Conservation (phyloP, 2,329 filamentous ascomycete genomes). For the Penicillium sp. region DNA sequence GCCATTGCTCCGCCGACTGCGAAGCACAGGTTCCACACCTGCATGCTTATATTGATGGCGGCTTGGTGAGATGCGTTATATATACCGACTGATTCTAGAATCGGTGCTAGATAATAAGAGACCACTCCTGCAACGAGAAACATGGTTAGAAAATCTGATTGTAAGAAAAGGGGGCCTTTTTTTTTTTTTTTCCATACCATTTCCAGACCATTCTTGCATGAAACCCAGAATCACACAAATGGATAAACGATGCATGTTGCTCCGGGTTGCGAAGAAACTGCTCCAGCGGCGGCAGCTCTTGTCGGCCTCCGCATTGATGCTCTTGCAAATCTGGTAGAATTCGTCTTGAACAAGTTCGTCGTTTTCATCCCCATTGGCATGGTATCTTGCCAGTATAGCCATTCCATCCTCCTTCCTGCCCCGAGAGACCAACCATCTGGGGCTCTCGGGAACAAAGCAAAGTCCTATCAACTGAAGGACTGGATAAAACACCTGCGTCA, state of each 20-base stretch:
- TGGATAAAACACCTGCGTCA: slow-evolving; percentile 50
- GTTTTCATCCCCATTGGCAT: slow-evolving; percentile 49
- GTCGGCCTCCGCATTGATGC: slow-evolving; percentile 18
- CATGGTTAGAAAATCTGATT: neutral
- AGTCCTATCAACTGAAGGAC: slow-evolving; percentile 49
- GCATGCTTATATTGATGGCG: slow-evolving; percentile 16
- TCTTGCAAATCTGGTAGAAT: slow-evolving; percentile 25
- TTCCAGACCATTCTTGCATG: slow-evolving; percentile 20
- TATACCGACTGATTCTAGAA: slow-evolving; percentile 20
- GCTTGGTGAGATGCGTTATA: slow-evolving; percentile 10
- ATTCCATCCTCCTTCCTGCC: slow-evolving; percentile 57
- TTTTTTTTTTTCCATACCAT: neutral
- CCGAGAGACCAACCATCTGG: slow-evolving; percentile 60
- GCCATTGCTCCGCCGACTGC: slow-evolving; percentile 5
- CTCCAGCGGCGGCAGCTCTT: slow-evolving; percentile 16
- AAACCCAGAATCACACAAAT: slow-evolving; percentile 24
- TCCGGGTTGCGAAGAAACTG: slow-evolving; percentile 15
- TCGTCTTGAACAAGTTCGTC: slow-evolving; percentile 23
- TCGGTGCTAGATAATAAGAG: slow-evolving; percentile 22
- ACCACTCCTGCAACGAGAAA: slow-evolving; percentile 13
- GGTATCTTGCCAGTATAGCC: slow-evolving; percentile 57
- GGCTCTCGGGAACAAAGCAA: slow-evolving; percentile 60
- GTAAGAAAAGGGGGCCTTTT: neutral
- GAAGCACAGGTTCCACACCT: slow-evolving; percentile 10
- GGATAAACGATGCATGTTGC: slow-evolving; percentile 19